These are phyloP conservation scores for Barnettozyma californica DNA, from an alignment of 805 yeast species.

Conservation along the genomic window DNA sequence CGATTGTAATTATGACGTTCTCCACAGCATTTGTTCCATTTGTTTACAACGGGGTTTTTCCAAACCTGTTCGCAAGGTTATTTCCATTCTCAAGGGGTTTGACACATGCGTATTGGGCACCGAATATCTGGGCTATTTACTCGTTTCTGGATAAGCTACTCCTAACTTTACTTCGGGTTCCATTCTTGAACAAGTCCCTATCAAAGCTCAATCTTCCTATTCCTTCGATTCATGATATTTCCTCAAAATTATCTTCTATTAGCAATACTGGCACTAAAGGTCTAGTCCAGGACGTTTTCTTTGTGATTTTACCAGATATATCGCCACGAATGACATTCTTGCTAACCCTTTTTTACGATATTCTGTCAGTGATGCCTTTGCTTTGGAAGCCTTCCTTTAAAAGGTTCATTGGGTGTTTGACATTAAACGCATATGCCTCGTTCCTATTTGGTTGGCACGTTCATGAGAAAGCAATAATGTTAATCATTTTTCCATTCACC, in stretches of 20 bases:
- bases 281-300: constrained; percentile 84
- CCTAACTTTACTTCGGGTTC: constrained; percentile 36
- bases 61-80: constrained; percentile 60
- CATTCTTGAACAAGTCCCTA: constrained; percentile 37
- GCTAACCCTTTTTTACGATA: constrained; percentile 79
- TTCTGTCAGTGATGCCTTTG: constrained; percentile 68
- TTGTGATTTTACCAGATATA: constrained; percentile 74
- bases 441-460: constrained; percentile 98
- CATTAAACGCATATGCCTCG: constrained; percentile 87
- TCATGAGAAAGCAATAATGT: constrained; percentile 93
- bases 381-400: constrained; percentile 67
- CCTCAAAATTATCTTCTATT: constrained; percentile 27
- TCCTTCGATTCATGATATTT: constrained; percentile 28
- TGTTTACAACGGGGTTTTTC: constrained; percentile 47
- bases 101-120: constrained; percentile 99
- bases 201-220: constrained; percentile 28
- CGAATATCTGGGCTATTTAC: constrained; percentile 94
- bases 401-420: constrained; percentile 76
- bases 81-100: constrained; percentile 94
- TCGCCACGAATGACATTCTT: constrained; percentile 73
- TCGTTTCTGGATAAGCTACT: constrained; percentile 74
- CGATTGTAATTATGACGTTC: constrained; percentile 57
- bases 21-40: constrained; percentile 76
- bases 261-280: constrained; percentile 67
- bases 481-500: constrained; percentile 83